Evolutionary conservation across 176 grass and related monocot genomes (phyloP), one percentile per base, ranked within the genome.

Genomic region (Cocos nucifera): DNA sequence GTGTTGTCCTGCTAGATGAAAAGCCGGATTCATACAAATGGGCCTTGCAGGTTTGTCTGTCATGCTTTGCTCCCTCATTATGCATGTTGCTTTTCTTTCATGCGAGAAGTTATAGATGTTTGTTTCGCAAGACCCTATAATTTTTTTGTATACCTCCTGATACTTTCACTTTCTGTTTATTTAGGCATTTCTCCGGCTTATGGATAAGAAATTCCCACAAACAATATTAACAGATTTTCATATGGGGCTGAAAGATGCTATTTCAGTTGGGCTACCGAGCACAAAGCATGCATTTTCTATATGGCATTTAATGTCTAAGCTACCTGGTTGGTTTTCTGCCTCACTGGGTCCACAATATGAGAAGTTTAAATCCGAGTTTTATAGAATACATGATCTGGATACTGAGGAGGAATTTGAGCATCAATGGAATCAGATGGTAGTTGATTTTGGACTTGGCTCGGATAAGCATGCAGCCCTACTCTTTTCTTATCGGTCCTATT

Each of bases 151-250:
- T 2, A 12, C 35, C 35, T 44, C 16, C 22, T 32, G 16, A 57
- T 69, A 50, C 6, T 23, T 48, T 20, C 10, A 10, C 10, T 44
- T 2, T 21, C 15, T 29, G 52, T 30, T 61, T 29, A 63, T 66
- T 52, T 23, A 83, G 80, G 75, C 80, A 29, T 83, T 83, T 69
- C 50, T 83, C 39, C 58, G 59, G 44, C 65, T 83, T 32, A 69
- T 83, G 80, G 74, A 78, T 56, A 26, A 50, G 15, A 83, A 78
- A 62, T 63, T 62, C 19, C 80, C 80, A 24, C 80, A 78, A 73
- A 63, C 80, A n/a, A 69, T 83, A 56, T 7, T 83, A 51, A 83
- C 75, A 1, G 80, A 83, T 59, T 52, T 83, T 21, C 56, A 62
- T 50, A 22, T 58, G 26, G 75, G 54, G 4, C 75, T 83, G 18